Evolutionary conservation across 495 filamentous ascomycete genomes (phyloP).

Genomic region (Aspergillus mulundensis): DNA sequence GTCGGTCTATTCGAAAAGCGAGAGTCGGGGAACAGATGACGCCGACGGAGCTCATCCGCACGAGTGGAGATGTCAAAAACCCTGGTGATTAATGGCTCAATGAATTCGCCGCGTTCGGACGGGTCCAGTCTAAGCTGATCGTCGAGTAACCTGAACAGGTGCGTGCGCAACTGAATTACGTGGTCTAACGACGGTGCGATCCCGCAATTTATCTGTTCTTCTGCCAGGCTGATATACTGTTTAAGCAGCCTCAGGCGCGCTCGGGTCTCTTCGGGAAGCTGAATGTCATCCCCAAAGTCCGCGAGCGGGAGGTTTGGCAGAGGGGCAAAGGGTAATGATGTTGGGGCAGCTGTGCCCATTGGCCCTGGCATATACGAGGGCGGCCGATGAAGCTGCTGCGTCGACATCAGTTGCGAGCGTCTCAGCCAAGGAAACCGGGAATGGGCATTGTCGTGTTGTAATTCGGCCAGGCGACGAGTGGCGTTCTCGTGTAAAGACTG

Average conservation of each 20-base stretch:
- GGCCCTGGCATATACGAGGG: slow-evolving; percentile 10
- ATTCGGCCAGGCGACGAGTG: slow-evolving; percentile 21
- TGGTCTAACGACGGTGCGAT: slow-evolving; percentile 28
- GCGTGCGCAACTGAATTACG: slow-evolving; percentile 31
- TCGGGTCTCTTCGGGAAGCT: slow-evolving; percentile 18
- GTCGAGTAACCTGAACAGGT: slow-evolving; percentile 30
- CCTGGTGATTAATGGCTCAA: slow-evolving; percentile 27
- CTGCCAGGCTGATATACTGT: slow-evolving; percentile 32
- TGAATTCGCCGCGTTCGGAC: slow-evolving; percentile 17
- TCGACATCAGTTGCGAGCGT: neutral
- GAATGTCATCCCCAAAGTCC: neutral
- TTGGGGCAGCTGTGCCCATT: neutral
- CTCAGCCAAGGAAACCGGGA: neutral
- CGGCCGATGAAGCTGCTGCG: slow-evolving; percentile 12
- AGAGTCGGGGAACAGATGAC: slow-evolving; percentile 12
- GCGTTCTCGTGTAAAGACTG: slow-evolving; percentile 18
- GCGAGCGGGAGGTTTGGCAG: neutral
- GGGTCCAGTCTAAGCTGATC: slow-evolving; percentile 22
- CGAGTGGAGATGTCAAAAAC: slow-evolving; percentile 28
- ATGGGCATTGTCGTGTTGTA: slow-evolving; percentile 10
- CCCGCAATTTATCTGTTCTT: slow-evolving; percentile 38
- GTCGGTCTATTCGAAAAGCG: neutral
- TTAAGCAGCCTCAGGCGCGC: slow-evolving; percentile 23
- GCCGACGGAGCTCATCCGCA: slow-evolving; percentile 27
- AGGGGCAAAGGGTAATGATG: slow-evolving; percentile 7